Percentiles rank a stretch among this genome's conserved stretches.
These are phyloP conservation scores for Penicillium argentinense DNA, from an alignment of 495 filamentous ascomycete genomes.

Conservation along the genomic window DNA sequence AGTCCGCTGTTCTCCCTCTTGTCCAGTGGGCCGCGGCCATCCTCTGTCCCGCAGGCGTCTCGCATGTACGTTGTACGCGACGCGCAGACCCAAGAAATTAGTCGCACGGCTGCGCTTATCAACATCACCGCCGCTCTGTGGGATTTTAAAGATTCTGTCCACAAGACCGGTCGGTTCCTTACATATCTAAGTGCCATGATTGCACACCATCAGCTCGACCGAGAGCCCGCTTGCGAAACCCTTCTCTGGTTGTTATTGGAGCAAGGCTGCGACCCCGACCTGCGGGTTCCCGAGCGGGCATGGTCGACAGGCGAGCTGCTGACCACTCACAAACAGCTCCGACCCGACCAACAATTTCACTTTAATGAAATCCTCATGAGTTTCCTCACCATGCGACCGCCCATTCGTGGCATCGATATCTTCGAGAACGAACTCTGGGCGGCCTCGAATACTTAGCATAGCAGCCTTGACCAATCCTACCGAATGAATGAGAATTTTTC, in stretches of 20 bases:
- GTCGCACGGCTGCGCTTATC: conserved; percentile 41
- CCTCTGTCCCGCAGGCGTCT: conserved; percentile 37
- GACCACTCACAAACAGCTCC: conserved; percentile 37
- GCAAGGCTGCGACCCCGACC: conserved; percentile 35
- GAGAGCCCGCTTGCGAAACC: conserved; percentile 42
- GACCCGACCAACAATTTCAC: conserved; percentile 41
- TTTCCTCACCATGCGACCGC: conserved; percentile 33
- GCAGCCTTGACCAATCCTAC: no score
- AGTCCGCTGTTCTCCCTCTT: conserved; percentile 42
- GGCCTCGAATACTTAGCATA: not conserved
- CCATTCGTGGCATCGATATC: conserved; percentile 32
- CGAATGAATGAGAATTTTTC: no score
- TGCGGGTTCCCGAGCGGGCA: conserved; percentile 38
- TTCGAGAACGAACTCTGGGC: conserved; percentile 35
- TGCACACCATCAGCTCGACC: conserved; percentile 36
- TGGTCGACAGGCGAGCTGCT: conserved; percentile 44
- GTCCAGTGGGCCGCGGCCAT: conserved; percentile 45
- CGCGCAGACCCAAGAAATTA: conserved; percentile 37
- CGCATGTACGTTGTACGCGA: conserved; percentile 42
- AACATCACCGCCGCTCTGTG: conserved; percentile 42
- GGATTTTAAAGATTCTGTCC: conserved; percentile 35
- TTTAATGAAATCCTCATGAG: conserved; percentile 47
- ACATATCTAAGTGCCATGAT: conserved; percentile 25
- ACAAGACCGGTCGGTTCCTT: conserved; percentile 38
- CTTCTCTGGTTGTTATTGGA: conserved; percentile 45